Conservation (phyloP, 1,284 basidiomycete genomes). For the Sporisorium sorghi region DNA sequence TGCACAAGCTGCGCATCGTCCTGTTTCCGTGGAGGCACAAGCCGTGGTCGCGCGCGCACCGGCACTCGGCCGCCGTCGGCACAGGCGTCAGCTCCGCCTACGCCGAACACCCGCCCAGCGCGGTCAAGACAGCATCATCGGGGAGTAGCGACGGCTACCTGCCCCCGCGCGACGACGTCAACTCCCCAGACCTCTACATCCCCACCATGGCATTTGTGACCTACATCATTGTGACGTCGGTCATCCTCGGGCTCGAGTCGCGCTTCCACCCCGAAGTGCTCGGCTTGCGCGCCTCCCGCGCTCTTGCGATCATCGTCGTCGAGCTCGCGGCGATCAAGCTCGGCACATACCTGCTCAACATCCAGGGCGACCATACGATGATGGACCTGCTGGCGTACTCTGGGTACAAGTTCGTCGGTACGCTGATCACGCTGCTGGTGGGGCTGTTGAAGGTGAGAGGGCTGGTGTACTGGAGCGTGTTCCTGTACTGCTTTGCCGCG, state of each 20-base stretch:
- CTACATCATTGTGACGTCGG: conserved; percentile 85
- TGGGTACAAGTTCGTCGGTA: conserved; percentile 92
- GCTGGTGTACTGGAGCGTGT: conserved; percentile 78
- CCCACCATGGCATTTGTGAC: conserved; percentile 96
- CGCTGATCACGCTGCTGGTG: conserved; percentile 60
- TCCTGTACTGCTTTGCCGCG: conserved; percentile 85
- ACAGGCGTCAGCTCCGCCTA: conserved; percentile 31
- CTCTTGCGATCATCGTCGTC: conserved; percentile 70
- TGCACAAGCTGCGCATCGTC: conserved; percentile 88
- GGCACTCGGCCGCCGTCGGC: conserved; percentile 42
- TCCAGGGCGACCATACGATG: conserved; percentile 78
- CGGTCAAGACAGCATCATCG: conserved; percentile 27
- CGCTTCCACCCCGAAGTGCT: conserved; percentile 91
- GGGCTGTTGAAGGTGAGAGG: conserved; percentile 69
- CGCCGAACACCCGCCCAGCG: conserved; percentile 20
- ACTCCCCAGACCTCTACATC: conserved; percentile 95
- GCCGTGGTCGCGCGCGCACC: conserved; percentile 66
- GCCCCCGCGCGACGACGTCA: conserved; percentile 91
- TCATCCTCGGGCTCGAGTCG: conserved; percentile 84
- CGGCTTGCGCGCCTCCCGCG: conserved; percentile 85
- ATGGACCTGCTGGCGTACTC: conserved; percentile 78
- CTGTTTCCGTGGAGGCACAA: conserved; percentile 92
- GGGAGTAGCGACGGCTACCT: conserved; percentile 74
- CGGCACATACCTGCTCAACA: conserved; percentile 89
- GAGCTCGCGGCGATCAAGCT: conserved; percentile 90